Evolutionary conservation across 305 asterid species (phyloP), one percentile per base, ranked within the genome.

Genomic region (Plantago lanceolata): DNA sequence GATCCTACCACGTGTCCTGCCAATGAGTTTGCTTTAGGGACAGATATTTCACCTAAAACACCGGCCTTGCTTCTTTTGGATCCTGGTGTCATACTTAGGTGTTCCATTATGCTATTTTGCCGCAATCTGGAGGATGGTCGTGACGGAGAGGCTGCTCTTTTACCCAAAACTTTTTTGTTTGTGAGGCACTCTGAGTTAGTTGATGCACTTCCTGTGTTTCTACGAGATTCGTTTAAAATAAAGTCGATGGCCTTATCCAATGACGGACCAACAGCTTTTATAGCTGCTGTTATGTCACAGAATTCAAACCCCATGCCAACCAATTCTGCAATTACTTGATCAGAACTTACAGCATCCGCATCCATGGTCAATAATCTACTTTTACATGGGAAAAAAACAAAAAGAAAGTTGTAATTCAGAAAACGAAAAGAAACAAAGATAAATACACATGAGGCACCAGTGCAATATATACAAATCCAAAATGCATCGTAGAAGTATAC

Each of bases 251-350:
- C 88, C 57, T 35, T 57, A 60, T 78, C 86, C 78, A 87, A 59
- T 15, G 85, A 81, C 8, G 82, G 82, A 68, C 95, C 93, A 50
- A 78, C 88, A 26, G 75, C 74, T 69, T 81, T 68, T 49, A 84
- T 52, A 44, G 95, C 93, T 71, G 81, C 81, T 19, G 77, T 64
- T 63, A 78, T 68, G 64, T 75, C 81, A 31, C 75, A 51, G 62
- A 79, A 70, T 65, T 81, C 84, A 66, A 87, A 87, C 35, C 95
- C 92, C 92, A 87, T 87, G 29, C 74, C 85, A 59, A 84, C 69
- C 69, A 87, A 65, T 63, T 75, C 81, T 16, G 88, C 85, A 55
- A 76, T 69, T 24, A 79, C 81, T 64, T 69, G 74, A 73, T 84
- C 92, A 1, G 74, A 70, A 47, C 61, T 75, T 72, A 71, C 61